Evolutionary conservation across 805 yeast genomes (phyloP), one percentile per base, ranked within the genome.

Genomic region (Yamadazyma kitorensis): DNA sequence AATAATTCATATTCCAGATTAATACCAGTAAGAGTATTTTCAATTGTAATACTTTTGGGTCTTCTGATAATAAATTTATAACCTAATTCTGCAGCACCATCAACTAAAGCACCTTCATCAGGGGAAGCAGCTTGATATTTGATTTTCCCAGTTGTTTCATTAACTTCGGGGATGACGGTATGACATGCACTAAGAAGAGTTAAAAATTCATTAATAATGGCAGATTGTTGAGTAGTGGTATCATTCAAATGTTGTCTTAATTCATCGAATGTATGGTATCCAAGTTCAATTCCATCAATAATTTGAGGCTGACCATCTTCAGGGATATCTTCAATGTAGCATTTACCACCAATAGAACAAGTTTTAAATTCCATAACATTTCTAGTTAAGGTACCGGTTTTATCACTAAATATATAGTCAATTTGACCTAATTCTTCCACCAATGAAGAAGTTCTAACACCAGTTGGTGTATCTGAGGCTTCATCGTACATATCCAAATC

Each of bases 101-200:
- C 88, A 2, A 93, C 99, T 41, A 93, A 70, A 0, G 99, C 99
- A 33, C 98, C 98, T 67, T 94, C 98, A 64, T 93, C 99, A 0
- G 98, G 98, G 0, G 98, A 89, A 0, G 98, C 96, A 1, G 99
- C 98, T 61, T 93, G 99, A 57, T 94, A 93, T 56, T 86, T 89
- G 43, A 93, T 80, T 2, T 70, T 47, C 0, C 84, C 86, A 3
- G 57, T 53, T 37, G 65, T 67, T 1, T 70, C 79, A 40, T 71
- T 72, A 13, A 74, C 66, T 57, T 93, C 98, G 0, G 99, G 99
- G 42, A 93, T 93, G 25, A 93, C 99, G 0, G 99, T 94, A 52
- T 93, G 99, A 57, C 98, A 93, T 0, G 95, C 80, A 24, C 98
- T 86, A 39, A 93, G 67, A 31, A 89, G 65, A 1, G 89, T 81